A percentile compares a stretch with the other conserved stretches of the same genome.
Evolutionary conservation across 768 basidiomycete genomes (phyloP).

Genomic region (Epithele typhae): DNA sequence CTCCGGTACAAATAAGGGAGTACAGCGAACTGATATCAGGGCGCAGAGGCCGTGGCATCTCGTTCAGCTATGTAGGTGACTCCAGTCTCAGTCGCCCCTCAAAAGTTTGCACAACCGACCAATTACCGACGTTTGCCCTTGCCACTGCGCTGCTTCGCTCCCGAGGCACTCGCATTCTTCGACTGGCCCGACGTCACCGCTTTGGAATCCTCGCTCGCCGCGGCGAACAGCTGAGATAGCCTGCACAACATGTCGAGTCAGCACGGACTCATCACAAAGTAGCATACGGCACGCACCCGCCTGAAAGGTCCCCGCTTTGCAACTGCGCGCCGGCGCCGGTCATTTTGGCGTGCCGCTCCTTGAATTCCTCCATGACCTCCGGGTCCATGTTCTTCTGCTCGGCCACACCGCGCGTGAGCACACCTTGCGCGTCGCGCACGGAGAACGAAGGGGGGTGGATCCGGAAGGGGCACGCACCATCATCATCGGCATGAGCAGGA

Average conservation of each 20-base stretch:
- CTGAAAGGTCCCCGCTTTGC: conserved; percentile 54
- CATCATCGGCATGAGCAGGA: conserved; percentile 71
- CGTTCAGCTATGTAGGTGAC: no score
- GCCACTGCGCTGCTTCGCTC: conserved; percentile 24
- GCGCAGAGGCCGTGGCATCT: no score
- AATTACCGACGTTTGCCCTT: conserved; percentile 29
- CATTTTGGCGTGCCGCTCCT: conserved; percentile 55
- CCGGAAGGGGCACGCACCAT: conserved; percentile 44
- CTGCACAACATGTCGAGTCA: conserved; percentile 26
- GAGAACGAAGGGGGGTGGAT: background rate
- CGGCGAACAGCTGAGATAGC: conserved; percentile 40
- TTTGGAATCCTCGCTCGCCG: conserved; percentile 33
- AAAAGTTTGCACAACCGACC: no score
- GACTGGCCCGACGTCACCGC: conserved; percentile 14
- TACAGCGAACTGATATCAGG: no score
- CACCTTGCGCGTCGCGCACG: conserved; percentile 39
- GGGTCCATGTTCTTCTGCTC: conserved; percentile 76
- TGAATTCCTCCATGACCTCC: conserved; percentile 59
- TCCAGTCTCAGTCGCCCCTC: no score
- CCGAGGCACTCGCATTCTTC: conserved; percentile 13
- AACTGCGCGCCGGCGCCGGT: conserved; percentile 51
- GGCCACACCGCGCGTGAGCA: conserved; percentile 1
- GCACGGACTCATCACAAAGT: background rate
- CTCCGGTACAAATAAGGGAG: no score
- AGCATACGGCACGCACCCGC: conserved; percentile 38